Evolutionary conservation across 768 basidiomycete species (phyloP).

Genomic region (Kwoniella dejecticola): DNA sequence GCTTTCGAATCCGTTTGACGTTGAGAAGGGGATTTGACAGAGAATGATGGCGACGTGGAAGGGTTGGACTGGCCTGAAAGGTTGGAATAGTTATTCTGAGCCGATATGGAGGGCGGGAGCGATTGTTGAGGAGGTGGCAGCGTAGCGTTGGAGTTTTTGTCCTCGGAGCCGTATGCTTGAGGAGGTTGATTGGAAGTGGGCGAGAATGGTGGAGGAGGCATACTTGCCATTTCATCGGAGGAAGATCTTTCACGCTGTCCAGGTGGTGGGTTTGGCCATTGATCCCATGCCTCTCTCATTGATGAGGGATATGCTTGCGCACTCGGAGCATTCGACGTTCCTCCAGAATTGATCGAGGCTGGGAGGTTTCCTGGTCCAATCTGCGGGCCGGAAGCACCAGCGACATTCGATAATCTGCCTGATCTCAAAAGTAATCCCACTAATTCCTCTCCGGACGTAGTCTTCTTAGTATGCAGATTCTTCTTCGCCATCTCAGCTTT

Average conservation of each 20-base stretch:
- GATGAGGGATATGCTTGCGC: slow-evolving; percentile 12
- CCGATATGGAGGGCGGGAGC: not conserved
- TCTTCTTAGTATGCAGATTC: slow-evolving; percentile 93
- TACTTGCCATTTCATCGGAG: slow-evolving; percentile 4
- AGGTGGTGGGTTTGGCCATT: slow-evolving; percentile 22
- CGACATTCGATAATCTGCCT: slow-evolving; percentile 39
- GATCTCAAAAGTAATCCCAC: slow-evolving; percentile 44
- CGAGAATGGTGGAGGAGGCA: slow-evolving; percentile 15
- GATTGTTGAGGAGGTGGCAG: slow-evolving; percentile 1
- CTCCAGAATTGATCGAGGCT: not conserved
- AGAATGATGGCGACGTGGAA: slow-evolving; percentile 36
- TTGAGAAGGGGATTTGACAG: slow-evolving; percentile 31
- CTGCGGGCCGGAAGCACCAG: slow-evolving; percentile 8
- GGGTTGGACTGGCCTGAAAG: slow-evolving; percentile 15
- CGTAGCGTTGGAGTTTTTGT: not conserved
- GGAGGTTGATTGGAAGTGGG: not conserved
- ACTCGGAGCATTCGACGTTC: not conserved
- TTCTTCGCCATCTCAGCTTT: slow-evolving; percentile 99
- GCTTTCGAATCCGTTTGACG: slow-evolving; percentile 50
- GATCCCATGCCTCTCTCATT: slow-evolving; percentile 42
- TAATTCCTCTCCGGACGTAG: slow-evolving; percentile 65
- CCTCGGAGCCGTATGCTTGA: not conserved
- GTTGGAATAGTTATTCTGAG: slow-evolving; percentile 1
- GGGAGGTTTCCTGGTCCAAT: not conserved
- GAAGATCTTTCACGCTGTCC: slow-evolving; percentile 12